These are phyloP conservation scores for Kwoniella europaea DNA, from an alignment of 768 basidiomycete species.

Conservation along the genomic window DNA sequence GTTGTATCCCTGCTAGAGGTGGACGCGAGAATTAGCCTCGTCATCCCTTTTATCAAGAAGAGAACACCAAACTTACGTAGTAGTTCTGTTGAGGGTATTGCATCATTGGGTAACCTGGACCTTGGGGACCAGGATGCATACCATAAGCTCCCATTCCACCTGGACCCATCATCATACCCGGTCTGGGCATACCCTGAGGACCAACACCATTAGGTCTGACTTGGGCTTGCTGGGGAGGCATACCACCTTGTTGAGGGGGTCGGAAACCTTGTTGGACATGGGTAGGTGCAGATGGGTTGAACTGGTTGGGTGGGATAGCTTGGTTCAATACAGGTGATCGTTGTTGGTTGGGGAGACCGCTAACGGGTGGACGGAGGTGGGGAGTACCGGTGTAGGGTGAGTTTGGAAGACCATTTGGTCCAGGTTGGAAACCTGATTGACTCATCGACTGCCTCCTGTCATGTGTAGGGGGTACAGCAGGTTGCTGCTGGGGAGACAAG, in stretches of 20 bases:
- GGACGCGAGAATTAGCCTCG: neutral
- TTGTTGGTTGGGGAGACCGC: slow-evolving; percentile 31
- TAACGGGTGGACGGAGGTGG: slow-evolving; percentile 36
- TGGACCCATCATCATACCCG: slow-evolving; percentile 35
- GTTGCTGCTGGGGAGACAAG: slow-evolving; percentile 25
- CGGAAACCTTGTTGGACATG: slow-evolving; percentile 46
- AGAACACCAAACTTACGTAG: slow-evolving; percentile 46
- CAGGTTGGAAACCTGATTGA: slow-evolving; percentile 29
- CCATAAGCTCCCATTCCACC: slow-evolving; percentile 37
- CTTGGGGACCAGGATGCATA: slow-evolving; percentile 39
- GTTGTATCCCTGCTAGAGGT: slow-evolving; percentile 30
- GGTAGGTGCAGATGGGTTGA: slow-evolving; percentile 32
- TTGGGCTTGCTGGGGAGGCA: slow-evolving; percentile 29
- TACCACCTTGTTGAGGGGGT: slow-evolving; percentile 34
- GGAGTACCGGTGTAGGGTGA: slow-evolving; percentile 25
- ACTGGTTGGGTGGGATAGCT: slow-evolving; percentile 32
- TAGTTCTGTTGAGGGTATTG: slow-evolving; percentile 31
- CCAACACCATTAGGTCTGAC: slow-evolving; percentile 30
- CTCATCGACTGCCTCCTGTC: slow-evolving; percentile 40
- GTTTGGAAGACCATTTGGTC: slow-evolving; percentile 25
- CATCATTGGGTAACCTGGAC: slow-evolving; percentile 42
- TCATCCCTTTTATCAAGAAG: neutral
- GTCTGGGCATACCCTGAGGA: slow-evolving; percentile 33
- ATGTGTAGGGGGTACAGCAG: slow-evolving; percentile 21
- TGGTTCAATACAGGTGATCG: slow-evolving; percentile 41